phyloP scores from a whole-genome alignment of 495 filamentous ascomycete species.

The Lepidopterella palustris region DNA sequence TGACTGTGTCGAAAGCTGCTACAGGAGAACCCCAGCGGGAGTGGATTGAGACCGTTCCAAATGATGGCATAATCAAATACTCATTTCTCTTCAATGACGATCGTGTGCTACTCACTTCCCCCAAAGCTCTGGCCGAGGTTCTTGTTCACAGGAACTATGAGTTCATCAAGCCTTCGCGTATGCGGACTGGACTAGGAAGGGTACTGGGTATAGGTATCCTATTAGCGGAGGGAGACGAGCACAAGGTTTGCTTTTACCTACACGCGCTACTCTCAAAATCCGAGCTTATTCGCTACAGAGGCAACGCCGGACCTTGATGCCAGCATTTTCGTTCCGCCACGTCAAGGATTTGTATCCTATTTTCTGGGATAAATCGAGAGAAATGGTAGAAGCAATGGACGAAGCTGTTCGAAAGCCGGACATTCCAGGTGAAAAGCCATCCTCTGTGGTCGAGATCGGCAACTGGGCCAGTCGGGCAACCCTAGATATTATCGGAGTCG shows the following conservation, averaged over 20 bases:
- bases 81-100: slow-evolving; percentile 62
- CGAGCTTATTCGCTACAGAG: slow-evolving; percentile 23
- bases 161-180: slow-evolving; percentile 62
- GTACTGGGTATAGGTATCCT: slow-evolving; percentile 71
- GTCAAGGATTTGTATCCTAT: slow-evolving; percentile 78
- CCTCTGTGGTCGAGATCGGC: slow-evolving; percentile 54
- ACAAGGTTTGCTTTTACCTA: slow-evolving; percentile 44
- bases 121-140: slow-evolving; percentile 54
- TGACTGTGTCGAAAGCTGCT: slow-evolving; percentile 49
- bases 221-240: slow-evolving; percentile 79
- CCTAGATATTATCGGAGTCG: slow-evolving; percentile 80
- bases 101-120: slow-evolving; percentile 57
- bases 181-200: slow-evolving; percentile 52
- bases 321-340: slow-evolving; percentile 79
- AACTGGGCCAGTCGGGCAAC: slow-evolving; percentile 64
- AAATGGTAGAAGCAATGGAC: slow-evolving; percentile 40
- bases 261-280: not conserved
- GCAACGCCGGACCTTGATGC: slow-evolving; percentile 73
- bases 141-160: slow-evolving; percentile 67
- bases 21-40: slow-evolving; percentile 55
- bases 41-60: slow-evolving; percentile 71
- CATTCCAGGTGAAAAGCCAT: slow-evolving; percentile 29
- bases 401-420: slow-evolving; percentile 36
- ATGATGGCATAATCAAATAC: slow-evolving; percentile 81
- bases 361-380: slow-evolving; percentile 68